Evolutionary conservation across 495 filamentous ascomycete genomes (phyloP).

Genomic region (Chaetomium tenue): DNA sequence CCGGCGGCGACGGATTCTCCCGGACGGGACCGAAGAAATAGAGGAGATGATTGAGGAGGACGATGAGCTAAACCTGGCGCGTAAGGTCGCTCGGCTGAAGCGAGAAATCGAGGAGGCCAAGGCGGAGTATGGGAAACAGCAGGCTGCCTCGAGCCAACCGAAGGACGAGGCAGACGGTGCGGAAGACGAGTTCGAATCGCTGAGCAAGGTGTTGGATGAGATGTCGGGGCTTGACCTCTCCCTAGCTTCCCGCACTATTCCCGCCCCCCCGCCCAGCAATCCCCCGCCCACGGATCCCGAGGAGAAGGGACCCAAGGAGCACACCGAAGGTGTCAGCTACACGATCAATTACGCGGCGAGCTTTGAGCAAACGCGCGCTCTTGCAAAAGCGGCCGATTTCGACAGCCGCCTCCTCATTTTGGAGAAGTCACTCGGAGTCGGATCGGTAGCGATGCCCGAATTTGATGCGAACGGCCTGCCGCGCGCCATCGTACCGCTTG

Average conservation of each 20-base stretch:
- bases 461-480: slow-evolving; percentile 55
- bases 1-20: slow-evolving; percentile 58
- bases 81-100: slow-evolving; percentile 73
- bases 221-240: slow-evolving; percentile 43
- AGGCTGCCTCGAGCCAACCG: slow-evolving; percentile 37
- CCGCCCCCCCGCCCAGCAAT: slow-evolving; percentile 26
- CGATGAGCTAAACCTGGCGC: slow-evolving; percentile 65
- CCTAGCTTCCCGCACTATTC: slow-evolving; percentile 30
- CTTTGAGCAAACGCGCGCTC: slow-evolving; percentile 61
- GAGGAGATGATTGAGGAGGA: slow-evolving; percentile 62
- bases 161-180: slow-evolving; percentile 35
- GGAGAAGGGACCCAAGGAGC: slow-evolving; percentile 11
- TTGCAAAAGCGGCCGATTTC: slow-evolving; percentile 83
- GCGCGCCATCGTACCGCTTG: slow-evolving; percentile 71
- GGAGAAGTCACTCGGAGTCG: slow-evolving; percentile 79
- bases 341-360: slow-evolving; percentile 56
- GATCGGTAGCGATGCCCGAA: slow-evolving; percentile 63
- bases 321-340: slow-evolving; percentile 43
- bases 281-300: too few species aligned
- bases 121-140: slow-evolving; percentile 58
- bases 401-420: slow-evolving; percentile 74
- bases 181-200: slow-evolving; percentile 48
- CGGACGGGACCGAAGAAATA: slow-evolving; percentile 61
- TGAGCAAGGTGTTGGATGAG: slow-evolving; percentile 66
- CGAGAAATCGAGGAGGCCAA: slow-evolving; percentile 78